A percentile compares a stretch with the other conserved stretches of the same genome.
Conservation (phyloP, 192 early-diverging fungal genomes). For the Mortierella claussenii region DNA sequence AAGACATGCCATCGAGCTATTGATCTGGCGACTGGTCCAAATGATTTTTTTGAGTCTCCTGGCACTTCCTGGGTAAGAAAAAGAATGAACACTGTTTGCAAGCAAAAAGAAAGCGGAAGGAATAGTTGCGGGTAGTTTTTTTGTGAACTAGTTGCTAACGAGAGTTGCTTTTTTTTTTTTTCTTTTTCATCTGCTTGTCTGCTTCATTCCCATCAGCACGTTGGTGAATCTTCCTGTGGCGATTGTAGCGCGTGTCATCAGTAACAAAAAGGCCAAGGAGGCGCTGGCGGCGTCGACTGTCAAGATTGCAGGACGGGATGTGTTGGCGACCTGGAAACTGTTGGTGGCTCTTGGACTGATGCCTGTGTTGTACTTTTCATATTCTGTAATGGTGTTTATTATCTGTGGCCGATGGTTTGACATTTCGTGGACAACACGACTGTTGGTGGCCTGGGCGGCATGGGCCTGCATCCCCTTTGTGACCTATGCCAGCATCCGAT, state of each 20-base stretch:
- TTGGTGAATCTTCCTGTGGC: slow-evolving; percentile 67
- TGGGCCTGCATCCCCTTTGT: slow-evolving; percentile 69
- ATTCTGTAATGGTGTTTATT: slow-evolving; percentile 72
- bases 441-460: slow-evolving; percentile 49
- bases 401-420: slow-evolving; percentile 57
- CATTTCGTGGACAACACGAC: slow-evolving; percentile 48
- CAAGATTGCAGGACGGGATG: slow-evolving; percentile 95
- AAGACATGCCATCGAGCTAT: slow-evolving; percentile 71
- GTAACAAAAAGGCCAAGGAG: slow-evolving; percentile 67
- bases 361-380: slow-evolving; percentile 78
- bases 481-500: slow-evolving; percentile 78
- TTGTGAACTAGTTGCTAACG: no score
- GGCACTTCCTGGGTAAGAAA: slow-evolving; percentile 88
- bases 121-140: no score
- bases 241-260: slow-evolving; percentile 65
- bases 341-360: slow-evolving; percentile 80
- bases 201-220: slow-evolving; percentile 52
- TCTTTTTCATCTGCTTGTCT: no score
- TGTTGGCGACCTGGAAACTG: slow-evolving; percentile 96
- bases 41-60: slow-evolving; percentile 79
- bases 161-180: no score
- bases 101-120: no score
- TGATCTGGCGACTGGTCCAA: slow-evolving; percentile 76
- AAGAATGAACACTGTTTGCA: no score
- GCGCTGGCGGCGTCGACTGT: slow-evolving; percentile 91